Conservation (phyloP, 2,329 filamentous ascomycete genomes). For the Arthrobotrys iridis region DNA sequence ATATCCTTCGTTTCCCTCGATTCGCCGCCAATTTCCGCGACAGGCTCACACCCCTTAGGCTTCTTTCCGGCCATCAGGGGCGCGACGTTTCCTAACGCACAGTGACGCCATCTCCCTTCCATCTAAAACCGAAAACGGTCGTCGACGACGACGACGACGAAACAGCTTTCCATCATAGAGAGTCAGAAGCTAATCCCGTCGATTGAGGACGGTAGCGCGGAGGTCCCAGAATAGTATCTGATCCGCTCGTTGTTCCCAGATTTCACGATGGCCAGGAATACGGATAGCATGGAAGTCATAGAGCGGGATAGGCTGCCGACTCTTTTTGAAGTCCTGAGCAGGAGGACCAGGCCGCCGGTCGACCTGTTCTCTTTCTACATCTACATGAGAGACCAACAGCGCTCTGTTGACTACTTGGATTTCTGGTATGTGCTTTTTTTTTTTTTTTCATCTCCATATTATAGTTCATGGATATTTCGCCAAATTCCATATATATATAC, state of each 20-base stretch:
- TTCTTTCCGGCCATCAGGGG: slow-evolving; percentile 38
- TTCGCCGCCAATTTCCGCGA: slow-evolving; percentile 3
- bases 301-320: slow-evolving; percentile 86
- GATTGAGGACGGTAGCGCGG: slow-evolving; percentile 11
- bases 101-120: slow-evolving; percentile 38
- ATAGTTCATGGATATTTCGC: background rate
- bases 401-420: slow-evolving; percentile 96
- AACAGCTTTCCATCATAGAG: slow-evolving; percentile 4
- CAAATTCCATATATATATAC: background rate
- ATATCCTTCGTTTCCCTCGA: slow-evolving; percentile 39
- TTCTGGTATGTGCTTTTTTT: slow-evolving; percentile 77
- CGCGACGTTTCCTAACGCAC: slow-evolving; percentile 41
- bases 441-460: background rate
- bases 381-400: slow-evolving; percentile 98
- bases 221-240: slow-evolving; percentile 31
- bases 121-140: slow-evolving; percentile 30
- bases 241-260: slow-evolving; percentile 11
- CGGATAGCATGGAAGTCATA: slow-evolving; percentile 53
- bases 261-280: slow-evolving; percentile 47
- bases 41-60: background rate
- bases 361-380: slow-evolving; percentile 99
- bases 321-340: slow-evolving; percentile 92
- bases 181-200: slow-evolving; percentile 11
- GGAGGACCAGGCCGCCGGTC: slow-evolving; percentile 92
- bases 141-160: background rate